Percentiles rank a stretch among this genome's conserved stretches.
phyloP scores from a whole-genome alignment of 75 land plant species.

The Azolla pinnata region DNA sequence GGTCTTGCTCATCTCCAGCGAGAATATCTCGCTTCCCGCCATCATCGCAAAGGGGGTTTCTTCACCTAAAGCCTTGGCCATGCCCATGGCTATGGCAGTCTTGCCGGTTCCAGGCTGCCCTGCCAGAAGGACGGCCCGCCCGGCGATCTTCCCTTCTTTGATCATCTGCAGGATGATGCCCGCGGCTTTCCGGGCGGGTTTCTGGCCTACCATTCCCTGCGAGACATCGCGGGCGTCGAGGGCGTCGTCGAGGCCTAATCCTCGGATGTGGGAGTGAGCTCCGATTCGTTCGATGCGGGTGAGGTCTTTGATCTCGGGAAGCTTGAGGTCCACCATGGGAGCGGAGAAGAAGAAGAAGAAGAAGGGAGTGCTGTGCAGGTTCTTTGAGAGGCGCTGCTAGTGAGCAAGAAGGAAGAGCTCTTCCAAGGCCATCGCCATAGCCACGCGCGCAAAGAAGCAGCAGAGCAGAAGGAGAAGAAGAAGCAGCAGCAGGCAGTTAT shows the following conservation, averaged over 20 bases:
- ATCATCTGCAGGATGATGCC: constrained; percentile 85
- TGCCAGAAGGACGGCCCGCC: constrained; percentile 80
- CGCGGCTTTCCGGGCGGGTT: constrained; percentile 73
- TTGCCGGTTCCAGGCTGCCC: constrained; percentile 99
- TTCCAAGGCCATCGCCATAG: too few relatives aligned
- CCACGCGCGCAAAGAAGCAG: too few relatives aligned
- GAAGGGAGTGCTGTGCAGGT: background rate
- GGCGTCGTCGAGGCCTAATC: constrained; percentile 80
- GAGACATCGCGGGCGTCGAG: constrained; percentile 73
- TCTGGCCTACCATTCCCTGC: constrained; percentile 95
- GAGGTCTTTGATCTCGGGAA: constrained; percentile 65
- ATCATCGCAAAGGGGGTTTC: constrained; percentile 95
- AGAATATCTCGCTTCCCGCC: constrained; percentile 80
- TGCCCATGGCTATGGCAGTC: constrained; percentile 97
- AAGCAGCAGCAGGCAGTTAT: too few relatives aligned
- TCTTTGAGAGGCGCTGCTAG: too few relatives aligned
- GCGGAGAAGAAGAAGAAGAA: constrained; percentile 2
- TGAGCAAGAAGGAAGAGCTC: too few relatives aligned
- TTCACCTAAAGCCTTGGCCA: constrained; percentile 90
- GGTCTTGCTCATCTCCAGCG: constrained; percentile 90
- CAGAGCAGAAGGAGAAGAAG: too few relatives aligned
- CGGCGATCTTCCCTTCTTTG: constrained; percentile 71
- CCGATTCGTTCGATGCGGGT: constrained; percentile 90
- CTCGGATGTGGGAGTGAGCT: constrained; percentile 96
- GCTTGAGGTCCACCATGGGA: constrained; percentile 69